Conservation (phyloP, 345 rosid species). For the Camelina sativa region DNA sequence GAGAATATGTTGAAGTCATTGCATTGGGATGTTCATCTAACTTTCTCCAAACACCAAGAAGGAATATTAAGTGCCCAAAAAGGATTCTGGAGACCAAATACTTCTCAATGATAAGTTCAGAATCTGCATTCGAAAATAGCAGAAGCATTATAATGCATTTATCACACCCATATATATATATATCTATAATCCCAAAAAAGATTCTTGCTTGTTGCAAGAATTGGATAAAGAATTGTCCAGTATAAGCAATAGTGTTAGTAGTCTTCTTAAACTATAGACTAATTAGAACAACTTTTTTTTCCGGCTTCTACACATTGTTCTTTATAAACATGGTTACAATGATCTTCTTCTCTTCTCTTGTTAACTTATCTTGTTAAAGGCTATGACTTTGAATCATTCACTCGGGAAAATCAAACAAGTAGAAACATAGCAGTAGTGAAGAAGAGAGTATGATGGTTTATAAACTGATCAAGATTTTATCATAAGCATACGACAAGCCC, state of each 20-base stretch:
- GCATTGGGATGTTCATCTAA: conserved; percentile 79
- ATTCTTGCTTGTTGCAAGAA: conserved; percentile 17
- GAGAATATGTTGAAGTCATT: conserved; percentile 79
- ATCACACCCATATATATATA: conserved; percentile 4
- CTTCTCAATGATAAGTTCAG: conserved; percentile 42
- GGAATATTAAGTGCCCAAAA: conserved; percentile 91
- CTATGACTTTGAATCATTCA: background rate
- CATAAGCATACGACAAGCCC: background rate
- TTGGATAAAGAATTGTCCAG: conserved; percentile 28
- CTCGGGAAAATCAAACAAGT: background rate
- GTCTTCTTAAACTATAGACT: conserved; percentile 38
- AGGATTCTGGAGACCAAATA: conserved; percentile 82
- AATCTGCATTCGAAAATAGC: conserved; percentile 25
- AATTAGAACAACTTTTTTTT: conserved; percentile 26
- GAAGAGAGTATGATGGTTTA: background rate
- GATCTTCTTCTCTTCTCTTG: background rate
- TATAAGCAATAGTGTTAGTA: conserved; percentile 32
- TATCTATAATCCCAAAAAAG: conserved; percentile 13
- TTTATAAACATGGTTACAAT: conserved; percentile 12
- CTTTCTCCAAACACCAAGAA: conserved; percentile 75
- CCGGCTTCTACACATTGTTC: background rate
- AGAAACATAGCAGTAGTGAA: background rate
- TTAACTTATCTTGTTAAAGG: no score
- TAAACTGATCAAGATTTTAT: background rate
- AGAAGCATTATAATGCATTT: conserved; percentile 15